Conservation (phyloP, 805 yeast genomes). For the Nadsonia fulvescens region DNA sequence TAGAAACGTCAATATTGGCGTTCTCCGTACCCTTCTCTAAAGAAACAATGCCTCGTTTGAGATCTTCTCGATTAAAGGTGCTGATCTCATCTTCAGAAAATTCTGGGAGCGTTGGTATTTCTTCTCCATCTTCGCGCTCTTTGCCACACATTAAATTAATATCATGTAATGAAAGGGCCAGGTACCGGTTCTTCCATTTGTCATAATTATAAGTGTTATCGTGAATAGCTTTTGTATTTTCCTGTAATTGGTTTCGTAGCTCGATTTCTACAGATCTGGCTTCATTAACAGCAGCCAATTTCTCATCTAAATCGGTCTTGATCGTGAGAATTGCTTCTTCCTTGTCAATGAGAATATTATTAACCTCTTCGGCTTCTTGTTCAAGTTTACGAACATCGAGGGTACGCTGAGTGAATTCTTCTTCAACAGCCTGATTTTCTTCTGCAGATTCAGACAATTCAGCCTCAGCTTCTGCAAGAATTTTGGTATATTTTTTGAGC, state of each 20-base stretch:
- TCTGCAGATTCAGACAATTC: slow-evolving; percentile 28
- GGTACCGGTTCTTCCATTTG: slow-evolving; percentile 6
- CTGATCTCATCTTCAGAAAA: slow-evolving; percentile 34
- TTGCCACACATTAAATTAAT: slow-evolving; percentile 5
- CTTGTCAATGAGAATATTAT: slow-evolving; percentile 11
- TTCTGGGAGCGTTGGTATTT: slow-evolving; percentile 19
- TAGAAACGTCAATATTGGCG: slow-evolving; percentile 51
- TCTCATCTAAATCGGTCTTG: slow-evolving; percentile 25
- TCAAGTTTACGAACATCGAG: slow-evolving; percentile 9
- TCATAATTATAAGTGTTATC: slow-evolving; percentile 18
- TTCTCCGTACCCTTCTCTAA: slow-evolving; percentile 38
- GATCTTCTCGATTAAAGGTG: slow-evolving; percentile 26
- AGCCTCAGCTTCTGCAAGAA: slow-evolving; percentile 25
- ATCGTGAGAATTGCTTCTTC: slow-evolving; percentile 16
- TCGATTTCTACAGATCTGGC: slow-evolving; percentile 52
- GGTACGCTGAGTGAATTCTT: slow-evolving; percentile 9
- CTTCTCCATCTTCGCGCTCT: slow-evolving; percentile 7
- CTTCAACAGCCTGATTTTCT: slow-evolving; percentile 24
- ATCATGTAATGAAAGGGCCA: slow-evolving; percentile 4
- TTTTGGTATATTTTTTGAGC: slow-evolving; percentile 33
- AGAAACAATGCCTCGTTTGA: slow-evolving; percentile 34
- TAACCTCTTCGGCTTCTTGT: slow-evolving; percentile 7
- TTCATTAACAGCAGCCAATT: slow-evolving; percentile 30
- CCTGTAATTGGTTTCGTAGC: slow-evolving; percentile 43
- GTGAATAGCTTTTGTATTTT: slow-evolving; percentile 26